Evolutionary conservation across 2,329 filamentous ascomycete species (phyloP).

Genomic region (Pestalotiopsis sp.): DNA sequence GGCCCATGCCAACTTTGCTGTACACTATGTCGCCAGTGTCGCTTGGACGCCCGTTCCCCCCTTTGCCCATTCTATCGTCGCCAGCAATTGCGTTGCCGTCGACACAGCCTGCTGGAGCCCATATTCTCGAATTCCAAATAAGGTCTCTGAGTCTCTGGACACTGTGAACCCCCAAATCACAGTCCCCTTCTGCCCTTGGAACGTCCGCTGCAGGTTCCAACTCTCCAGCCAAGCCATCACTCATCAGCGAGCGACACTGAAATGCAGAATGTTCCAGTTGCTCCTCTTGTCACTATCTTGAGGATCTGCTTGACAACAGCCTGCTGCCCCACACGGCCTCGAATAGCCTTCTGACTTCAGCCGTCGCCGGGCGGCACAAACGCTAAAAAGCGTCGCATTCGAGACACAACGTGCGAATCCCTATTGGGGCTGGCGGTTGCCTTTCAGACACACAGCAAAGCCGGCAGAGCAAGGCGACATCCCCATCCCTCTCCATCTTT

Average conservation of each 20-base stretch:
- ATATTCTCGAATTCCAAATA: neutral
- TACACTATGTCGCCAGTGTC: neutral
- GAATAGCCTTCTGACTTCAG: slow-evolving; percentile 1
- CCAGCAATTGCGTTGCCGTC: too few relatives aligned
- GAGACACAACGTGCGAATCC: neutral
- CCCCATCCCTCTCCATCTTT: neutral
- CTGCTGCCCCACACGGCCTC: neutral
- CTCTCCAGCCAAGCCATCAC: neutral
- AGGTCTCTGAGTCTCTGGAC: too few relatives aligned
- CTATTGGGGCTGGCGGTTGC: neutral
- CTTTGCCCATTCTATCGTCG: too few relatives aligned
- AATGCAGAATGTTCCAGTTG: neutral
- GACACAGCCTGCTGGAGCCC: neutral
- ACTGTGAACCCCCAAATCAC: too few relatives aligned
- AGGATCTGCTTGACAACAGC: neutral
- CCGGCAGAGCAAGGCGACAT: neutral
- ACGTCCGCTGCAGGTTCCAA: neutral
- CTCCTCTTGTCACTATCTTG: neutral
- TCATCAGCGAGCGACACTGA: neutral
- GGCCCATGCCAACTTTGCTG: neutral
- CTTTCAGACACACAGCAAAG: neutral
- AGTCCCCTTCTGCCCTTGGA: too few relatives aligned
- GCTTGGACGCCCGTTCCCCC: neutral
- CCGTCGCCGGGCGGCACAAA: neutral
- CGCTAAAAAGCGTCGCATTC: neutral